A percentile compares a stretch with the other conserved stretches of the same genome.
Conservation (phyloP, 148 eudicot genomes). For the Diospyros lotus region DNA sequence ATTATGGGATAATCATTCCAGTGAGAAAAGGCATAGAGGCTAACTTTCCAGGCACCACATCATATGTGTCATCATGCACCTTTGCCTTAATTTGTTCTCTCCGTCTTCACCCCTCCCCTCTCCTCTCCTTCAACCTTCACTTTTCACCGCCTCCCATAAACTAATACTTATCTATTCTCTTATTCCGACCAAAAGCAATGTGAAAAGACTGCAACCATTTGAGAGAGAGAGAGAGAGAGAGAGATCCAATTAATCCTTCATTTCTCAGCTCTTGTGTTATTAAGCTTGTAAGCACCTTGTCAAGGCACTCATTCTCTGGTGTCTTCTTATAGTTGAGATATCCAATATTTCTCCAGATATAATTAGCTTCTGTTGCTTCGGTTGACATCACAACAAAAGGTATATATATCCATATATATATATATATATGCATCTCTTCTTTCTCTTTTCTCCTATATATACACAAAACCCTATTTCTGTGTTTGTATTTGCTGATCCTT, state of each 20-base stretch:
- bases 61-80: conserved; percentile 78
- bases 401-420: background rate
- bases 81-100: conserved; percentile 29
- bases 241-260: background rate
- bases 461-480: background rate
- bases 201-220: conserved; percentile 15
- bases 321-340: conserved; percentile 5
- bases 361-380: background rate
- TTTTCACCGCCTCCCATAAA: conserved; percentile 60
- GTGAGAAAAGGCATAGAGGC: conserved; percentile 47
- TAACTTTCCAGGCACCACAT: conserved; percentile 53
- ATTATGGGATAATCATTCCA: conserved; percentile 80
- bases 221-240: conserved; percentile 13
- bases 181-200: conserved; percentile 24
- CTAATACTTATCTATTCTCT: conserved; percentile 3
- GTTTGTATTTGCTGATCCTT: background rate
- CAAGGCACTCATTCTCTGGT: conserved; percentile 13
- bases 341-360: conserved; percentile 8
- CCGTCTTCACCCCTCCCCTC: conserved; percentile 7
- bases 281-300: background rate
- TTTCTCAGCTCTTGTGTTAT: conserved; percentile 5
- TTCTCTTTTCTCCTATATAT: background rate
- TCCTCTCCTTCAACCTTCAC: conserved; percentile 29
- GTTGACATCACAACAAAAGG: background rate
- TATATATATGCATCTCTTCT: background rate